Evolutionary conservation across 1,139 yeast genomes (phyloP), one percentile per base, ranked within the genome.

Genomic region (Magnusiomyces tetraspermus): DNA sequence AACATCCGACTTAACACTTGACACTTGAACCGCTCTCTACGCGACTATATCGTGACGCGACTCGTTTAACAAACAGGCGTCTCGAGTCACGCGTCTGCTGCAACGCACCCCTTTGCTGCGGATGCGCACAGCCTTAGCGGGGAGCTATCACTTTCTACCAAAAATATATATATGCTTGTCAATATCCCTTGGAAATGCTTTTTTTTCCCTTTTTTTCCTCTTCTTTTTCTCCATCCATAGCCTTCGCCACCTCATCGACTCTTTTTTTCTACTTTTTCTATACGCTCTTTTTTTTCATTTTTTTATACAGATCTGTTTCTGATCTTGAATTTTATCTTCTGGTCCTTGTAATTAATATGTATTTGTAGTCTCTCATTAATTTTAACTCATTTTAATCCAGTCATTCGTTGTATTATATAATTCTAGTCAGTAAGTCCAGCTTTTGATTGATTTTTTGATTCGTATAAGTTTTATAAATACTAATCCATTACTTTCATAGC

Each of bases 301-400:
- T 40, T 46, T 37, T 23, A 30, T 41, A 23, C 24, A 42, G 43
- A 40, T 36, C 45, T 30, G 24, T 40, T 28, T 37, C 15, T 38
- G 21, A 19, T 22, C 26, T 23, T 38, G 31, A 38, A 23, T 31
- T 46, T 33, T 41, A 15, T 40, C 19, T 28, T 50, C 30, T 44
- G 31, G 36, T 26, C 28, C 22, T 13, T 31, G 42, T 30, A 22
- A 6, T 5, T 19, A 26, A 24, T 40, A 26, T 24, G 28, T 47
- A 47, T 37, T 37, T 36, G 17, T 33, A n/a, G 41, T 28, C 22
- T 30, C 37, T 46, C 33, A 19, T 49, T 19, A 30, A 33, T 23
- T 28, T 33, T 19, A 28, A n/a, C 22, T 36, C 49, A 37, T 50
- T 19, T 19, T 11, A 3, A 21, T 3, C 47, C 38, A 38, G 52